These are phyloP conservation scores for Heterobasidion occidentale DNA, from an alignment of 1,284 basidiomycete genomes.

Conservation along the genomic window DNA sequence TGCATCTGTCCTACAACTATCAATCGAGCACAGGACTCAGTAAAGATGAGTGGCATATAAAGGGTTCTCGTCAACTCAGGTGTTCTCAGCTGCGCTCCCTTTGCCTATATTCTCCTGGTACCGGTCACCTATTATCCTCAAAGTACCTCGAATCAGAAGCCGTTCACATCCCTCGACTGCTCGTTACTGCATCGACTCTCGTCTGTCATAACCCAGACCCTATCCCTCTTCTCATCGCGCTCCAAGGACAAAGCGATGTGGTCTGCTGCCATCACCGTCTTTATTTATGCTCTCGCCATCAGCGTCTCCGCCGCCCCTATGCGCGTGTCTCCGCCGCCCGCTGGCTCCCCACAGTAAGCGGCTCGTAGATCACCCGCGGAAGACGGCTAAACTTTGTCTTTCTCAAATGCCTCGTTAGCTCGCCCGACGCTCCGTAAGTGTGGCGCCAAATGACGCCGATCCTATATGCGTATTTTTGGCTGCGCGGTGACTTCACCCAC, in stretches of 20 bases:
- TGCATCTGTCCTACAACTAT: no score
- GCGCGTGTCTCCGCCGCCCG: neutral
- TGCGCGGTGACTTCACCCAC: no score
- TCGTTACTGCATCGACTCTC: neutral
- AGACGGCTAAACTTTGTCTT: no score
- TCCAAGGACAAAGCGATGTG: no score
- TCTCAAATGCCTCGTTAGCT: no score
- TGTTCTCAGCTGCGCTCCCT: neutral
- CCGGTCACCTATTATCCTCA: neutral
- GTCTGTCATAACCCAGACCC: neutral
- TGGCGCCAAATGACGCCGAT: no score
- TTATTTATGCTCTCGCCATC: neutral
- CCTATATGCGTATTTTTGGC: no score
- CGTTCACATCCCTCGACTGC: neutral
- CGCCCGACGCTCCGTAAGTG: no score
- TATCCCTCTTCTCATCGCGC: neutral
- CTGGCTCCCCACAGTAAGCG: neutral
- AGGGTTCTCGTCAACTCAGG: neutral
- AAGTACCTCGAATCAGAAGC: neutral
- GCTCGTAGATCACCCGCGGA: no score
- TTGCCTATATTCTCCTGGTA: neutral
- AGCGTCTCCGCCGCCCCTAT: neutral
- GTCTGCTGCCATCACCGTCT: neutral
- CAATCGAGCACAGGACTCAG: no score
- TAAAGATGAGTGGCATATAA: neutral